Conservation (phyloP, 2,329 filamentous ascomycete genomes). For the Hymenoscyphus occultus region DNA sequence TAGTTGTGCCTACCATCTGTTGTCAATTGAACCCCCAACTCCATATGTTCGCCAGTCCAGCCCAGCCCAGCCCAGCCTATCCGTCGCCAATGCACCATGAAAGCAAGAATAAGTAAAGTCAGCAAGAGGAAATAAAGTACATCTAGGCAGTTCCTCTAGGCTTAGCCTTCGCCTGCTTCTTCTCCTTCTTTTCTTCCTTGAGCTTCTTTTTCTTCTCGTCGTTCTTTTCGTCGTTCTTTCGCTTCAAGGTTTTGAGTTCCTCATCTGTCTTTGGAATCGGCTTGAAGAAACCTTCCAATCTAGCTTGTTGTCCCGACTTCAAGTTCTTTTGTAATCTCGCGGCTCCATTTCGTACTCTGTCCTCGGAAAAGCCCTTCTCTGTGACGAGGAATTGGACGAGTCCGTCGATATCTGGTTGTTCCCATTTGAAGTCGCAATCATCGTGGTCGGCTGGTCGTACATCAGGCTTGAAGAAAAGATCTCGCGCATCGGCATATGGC, state of each 20-base stretch:
- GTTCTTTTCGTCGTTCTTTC: constrained; percentile 89
- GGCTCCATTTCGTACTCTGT: constrained; percentile 78
- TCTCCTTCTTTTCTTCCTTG: constrained; percentile 93
- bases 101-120: not conserved
- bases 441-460: constrained; percentile 79
- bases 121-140: not conserved
- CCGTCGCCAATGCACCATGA: constrained; percentile 4
- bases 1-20: not conserved
- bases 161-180: constrained; percentile 86
- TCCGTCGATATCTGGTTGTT: constrained; percentile 85
- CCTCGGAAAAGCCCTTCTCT: constrained; percentile 96
- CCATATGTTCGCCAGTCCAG: not conserved
- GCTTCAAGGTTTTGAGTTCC: constrained; percentile 80
- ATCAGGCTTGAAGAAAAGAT: constrained; percentile 88
- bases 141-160: constrained; percentile 52
- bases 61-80: constrained; percentile 1
- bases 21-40: constrained; percentile 2
- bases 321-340: constrained; percentile 82
- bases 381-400: constrained; percentile 85
- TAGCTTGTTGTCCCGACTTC: constrained; percentile 85
- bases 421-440: constrained; percentile 97
- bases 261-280: constrained; percentile 82
- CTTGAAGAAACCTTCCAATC: constrained; percentile 97
- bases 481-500: constrained; percentile 88
- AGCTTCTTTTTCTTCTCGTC: constrained; percentile 93